Evolutionary conservation across 257 asterid genomes (phyloP).

Genomic region (Jaltomata sinuosa): DNA sequence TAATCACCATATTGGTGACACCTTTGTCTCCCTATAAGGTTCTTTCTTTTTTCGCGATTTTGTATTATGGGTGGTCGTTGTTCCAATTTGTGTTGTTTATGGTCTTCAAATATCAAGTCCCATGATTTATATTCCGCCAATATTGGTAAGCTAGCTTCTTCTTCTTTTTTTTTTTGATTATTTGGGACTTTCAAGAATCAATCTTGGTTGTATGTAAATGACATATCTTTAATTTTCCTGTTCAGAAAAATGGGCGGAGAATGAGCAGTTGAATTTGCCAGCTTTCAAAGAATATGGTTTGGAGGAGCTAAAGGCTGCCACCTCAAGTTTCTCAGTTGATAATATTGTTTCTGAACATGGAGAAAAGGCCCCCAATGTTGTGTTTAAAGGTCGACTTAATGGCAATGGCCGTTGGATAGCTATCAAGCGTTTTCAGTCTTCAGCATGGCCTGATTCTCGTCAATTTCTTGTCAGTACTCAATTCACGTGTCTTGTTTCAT

Average conservation of each 20-base stretch:
- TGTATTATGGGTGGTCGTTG: constrained; percentile 41
- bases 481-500: not conserved
- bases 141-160: constrained; percentile 25
- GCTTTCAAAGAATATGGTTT: constrained; percentile 29
- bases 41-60: not conserved
- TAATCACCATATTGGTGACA: not conserved
- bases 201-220: not conserved
- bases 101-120: constrained; percentile 29
- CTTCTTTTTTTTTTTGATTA: not conserved
- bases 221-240: not conserved
- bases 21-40: not conserved
- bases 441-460: constrained; percentile 47
- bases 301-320: constrained; percentile 33
- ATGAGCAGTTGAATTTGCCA: constrained; percentile 17
- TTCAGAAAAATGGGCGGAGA: constrained; percentile 23
- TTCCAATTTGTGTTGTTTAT: constrained; percentile 31
- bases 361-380: constrained; percentile 37
- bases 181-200: not conserved
- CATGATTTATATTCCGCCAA: constrained; percentile 23
- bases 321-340: constrained; percentile 32
- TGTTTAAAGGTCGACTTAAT: constrained; percentile 31
- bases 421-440: constrained; percentile 35
- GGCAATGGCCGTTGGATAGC: constrained; percentile 30
- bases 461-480: constrained; percentile 30
- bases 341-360: constrained; percentile 48